These are phyloP conservation scores for Pythium coloratum DNA, from an alignment of 352 stramenopile species.

Conservation along the genomic window DNA sequence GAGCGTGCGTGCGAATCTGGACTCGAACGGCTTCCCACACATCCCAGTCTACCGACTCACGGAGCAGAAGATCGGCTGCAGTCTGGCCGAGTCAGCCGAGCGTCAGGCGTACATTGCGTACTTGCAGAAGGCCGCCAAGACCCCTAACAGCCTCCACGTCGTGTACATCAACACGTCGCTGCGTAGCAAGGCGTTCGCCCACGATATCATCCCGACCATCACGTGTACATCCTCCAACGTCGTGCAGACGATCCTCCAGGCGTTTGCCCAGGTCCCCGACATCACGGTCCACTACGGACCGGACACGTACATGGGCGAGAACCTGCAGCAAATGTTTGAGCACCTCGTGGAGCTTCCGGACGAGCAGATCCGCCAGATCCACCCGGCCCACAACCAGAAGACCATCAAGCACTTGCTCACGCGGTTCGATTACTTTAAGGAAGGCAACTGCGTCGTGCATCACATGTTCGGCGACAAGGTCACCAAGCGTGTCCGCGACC, in stretches of 20 bases:
- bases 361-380: constrained; percentile 81
- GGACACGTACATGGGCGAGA: constrained; percentile 98
- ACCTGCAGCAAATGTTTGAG: constrained; percentile 94
- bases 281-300: constrained; percentile 93
- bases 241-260: constrained; percentile 95
- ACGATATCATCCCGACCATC: constrained; percentile 94
- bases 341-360: constrained; percentile 76
- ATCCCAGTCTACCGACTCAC: constrained; percentile 95
- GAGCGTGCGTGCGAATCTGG: constrained; percentile 92
- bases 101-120: constrained; percentile 92
- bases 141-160: constrained; percentile 92
- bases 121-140: constrained; percentile 88
- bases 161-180: constrained; percentile 99
- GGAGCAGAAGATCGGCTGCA: constrained; percentile 93
- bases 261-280: constrained; percentile 90
- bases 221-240: constrained; percentile 97
- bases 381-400: constrained; percentile 82
- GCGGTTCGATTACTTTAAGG: constrained; percentile 94
- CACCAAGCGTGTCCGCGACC: constrained; percentile 88
- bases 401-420: constrained; percentile 80
- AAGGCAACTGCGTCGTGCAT: constrained; percentile 97
- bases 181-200: constrained; percentile 94
- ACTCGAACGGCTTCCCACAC: constrained; percentile 89
- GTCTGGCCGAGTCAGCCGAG: constrained; percentile 94
- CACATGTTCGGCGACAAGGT: constrained; percentile 98